Evolutionary conservation across 1,284 basidiomycete genomes (phyloP).

Genomic region (Mycena citricolor): DNA sequence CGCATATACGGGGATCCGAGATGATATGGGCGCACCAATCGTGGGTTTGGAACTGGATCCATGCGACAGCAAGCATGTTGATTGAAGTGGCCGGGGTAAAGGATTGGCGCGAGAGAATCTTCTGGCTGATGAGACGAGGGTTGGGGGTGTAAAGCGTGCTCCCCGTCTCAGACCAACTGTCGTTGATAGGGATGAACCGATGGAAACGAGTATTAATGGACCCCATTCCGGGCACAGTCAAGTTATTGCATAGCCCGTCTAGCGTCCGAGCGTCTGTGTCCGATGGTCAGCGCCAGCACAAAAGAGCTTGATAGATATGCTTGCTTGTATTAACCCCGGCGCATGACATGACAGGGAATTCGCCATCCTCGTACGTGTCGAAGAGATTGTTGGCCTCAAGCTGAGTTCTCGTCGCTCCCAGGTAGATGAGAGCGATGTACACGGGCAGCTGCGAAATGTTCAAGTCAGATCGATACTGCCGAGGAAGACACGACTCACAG

Average conservation of each 20-base stretch:
- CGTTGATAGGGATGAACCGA: conserved; percentile 16
- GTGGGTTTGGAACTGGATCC: neutral
- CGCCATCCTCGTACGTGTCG: conserved; percentile 15
- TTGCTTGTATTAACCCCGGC: conserved; percentile 10
- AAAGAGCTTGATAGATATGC: neutral
- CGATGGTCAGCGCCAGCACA: neutral
- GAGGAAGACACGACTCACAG: no score
- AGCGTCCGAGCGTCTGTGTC: conserved; percentile 9
- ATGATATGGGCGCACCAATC: neutral
- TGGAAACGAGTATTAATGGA: conserved; percentile 7
- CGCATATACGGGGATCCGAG: neutral
- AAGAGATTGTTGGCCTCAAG: conserved; percentile 11
- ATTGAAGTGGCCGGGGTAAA: conserved; percentile 14
- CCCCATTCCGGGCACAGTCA: conserved; percentile 11
- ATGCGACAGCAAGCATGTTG: conserved; percentile 9
- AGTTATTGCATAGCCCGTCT: conserved; percentile 11
- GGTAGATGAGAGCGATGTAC: conserved; percentile 11
- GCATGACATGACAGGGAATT: conserved; percentile 6
- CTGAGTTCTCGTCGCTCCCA: conserved; percentile 10
- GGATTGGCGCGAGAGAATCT: conserved; percentile 8
- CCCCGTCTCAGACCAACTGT: conserved; percentile 9
- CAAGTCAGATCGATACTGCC: no score
- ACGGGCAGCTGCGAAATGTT: conserved; percentile 16
- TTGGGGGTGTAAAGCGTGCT: conserved; percentile 12
- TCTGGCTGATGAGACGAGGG: conserved; percentile 16